A percentile compares a stretch with the other conserved stretches of the same genome.
phyloP scores from a whole-genome alignment of 257 asterid genomes.

The Nicotiana benthamiana region DNA sequence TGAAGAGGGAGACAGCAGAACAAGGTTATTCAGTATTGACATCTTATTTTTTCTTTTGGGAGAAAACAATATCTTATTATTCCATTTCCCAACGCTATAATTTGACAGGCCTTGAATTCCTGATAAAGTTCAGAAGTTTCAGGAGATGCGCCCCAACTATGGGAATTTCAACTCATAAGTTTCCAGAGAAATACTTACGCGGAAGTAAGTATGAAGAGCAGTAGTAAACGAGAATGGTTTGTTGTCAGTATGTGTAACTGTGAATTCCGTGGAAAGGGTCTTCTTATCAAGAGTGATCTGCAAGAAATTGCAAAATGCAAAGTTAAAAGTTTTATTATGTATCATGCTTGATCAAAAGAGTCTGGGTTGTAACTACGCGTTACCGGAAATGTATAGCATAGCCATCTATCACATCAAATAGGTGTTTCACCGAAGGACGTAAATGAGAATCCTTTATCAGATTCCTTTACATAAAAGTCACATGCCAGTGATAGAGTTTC shows the following conservation, averaged over 20 bases:
- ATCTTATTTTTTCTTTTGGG: not conserved
- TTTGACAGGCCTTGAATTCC: not conserved
- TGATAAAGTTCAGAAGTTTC: not conserved
- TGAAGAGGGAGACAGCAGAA: not conserved
- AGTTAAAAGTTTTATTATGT: conserved; percentile 4
- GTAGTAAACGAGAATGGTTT: conserved; percentile 83
- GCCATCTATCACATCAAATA: not conserved
- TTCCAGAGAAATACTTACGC: conserved; percentile 36
- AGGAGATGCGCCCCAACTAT: not conserved
- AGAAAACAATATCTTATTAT: not conserved
- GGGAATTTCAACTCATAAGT: not conserved
- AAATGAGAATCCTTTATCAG: not conserved
- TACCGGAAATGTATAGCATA: not conserved
- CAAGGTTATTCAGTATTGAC: not conserved
- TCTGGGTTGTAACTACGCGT: not conserved
- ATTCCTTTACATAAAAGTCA: not conserved
- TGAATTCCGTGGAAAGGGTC: conserved; percentile 74
- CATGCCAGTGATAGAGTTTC: not conserved
- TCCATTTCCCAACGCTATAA: not conserved
- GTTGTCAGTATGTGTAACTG: conserved; percentile 64
- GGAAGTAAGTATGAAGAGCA: conserved; percentile 90
- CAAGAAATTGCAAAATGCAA: conserved; percentile 14
- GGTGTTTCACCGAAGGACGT: not conserved
- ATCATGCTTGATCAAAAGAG: not conserved
- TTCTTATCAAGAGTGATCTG: conserved; percentile 67